These are phyloP conservation scores for Aspergillus costaricaensis DNA, from an alignment of 2,329 filamentous ascomycete species.

Conservation along the genomic window DNA sequence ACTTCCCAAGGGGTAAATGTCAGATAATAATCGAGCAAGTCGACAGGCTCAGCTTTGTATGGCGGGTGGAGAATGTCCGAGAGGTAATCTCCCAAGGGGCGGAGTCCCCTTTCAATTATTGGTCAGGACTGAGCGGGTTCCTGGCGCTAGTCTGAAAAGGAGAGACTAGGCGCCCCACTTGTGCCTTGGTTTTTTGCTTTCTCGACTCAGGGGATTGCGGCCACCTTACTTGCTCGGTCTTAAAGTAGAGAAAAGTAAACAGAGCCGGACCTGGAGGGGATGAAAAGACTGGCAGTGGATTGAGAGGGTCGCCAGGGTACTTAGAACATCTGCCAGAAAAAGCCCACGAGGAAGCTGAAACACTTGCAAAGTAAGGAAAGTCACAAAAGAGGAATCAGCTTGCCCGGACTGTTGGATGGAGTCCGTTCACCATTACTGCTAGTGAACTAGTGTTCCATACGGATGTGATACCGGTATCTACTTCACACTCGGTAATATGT, in stretches of 20 bases:
- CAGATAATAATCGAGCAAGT: neutral
- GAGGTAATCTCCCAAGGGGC: slow-evolving; percentile 5
- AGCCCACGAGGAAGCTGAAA: neutral
- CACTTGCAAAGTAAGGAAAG: neutral
- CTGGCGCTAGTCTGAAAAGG: slow-evolving; percentile 25
- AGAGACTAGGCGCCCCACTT: neutral
- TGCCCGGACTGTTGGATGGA: neutral
- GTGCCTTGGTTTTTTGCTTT: slow-evolving; percentile 1
- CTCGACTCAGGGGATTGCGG: slow-evolving; percentile 18
- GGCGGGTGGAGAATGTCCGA: slow-evolving; percentile 5
- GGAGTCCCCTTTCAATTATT: neutral
- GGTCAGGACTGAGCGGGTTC: slow-evolving; percentile 22
- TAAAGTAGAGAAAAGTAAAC: neutral
- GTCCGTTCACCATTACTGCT: neutral
- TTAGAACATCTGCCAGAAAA: no score
- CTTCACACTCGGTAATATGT: neutral
- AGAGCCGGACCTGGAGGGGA: neutral
- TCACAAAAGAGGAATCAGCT: neutral
- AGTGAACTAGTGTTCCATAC: neutral
- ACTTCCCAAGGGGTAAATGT: neutral
- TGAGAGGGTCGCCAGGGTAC: no score
- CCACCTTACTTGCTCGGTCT: neutral
- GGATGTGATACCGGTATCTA: neutral
- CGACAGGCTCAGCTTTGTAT: slow-evolving; percentile 2
- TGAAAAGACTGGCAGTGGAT: neutral